A percentile compares a stretch with the other conserved stretches of the same genome.
Evolutionary conservation across 2,329 filamentous ascomycete species (phyloP).

Genomic region (Pseudogymnoascus sp.): DNA sequence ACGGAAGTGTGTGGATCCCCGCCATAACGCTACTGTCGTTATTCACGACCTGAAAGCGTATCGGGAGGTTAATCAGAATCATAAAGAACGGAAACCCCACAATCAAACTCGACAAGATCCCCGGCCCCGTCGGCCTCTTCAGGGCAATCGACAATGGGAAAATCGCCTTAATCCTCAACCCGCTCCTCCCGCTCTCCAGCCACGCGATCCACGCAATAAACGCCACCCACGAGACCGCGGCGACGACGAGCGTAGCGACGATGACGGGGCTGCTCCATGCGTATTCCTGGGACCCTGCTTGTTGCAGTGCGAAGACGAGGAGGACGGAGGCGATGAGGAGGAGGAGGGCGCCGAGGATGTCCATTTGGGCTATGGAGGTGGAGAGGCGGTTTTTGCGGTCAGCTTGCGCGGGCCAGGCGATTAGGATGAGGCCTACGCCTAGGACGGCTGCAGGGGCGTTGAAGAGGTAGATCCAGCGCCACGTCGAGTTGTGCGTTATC

Average conservation of each 20-base stretch:
- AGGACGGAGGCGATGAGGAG: slow-evolving; percentile 45
- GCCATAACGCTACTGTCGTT: slow-evolving; percentile 43
- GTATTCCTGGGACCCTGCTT: slow-evolving; percentile 17
- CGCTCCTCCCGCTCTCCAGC: slow-evolving; percentile 24
- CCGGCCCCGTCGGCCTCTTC: slow-evolving; percentile 28
- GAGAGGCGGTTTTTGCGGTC: slow-evolving; percentile 35
- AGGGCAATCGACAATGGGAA: not conserved
- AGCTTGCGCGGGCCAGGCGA: slow-evolving; percentile 41
- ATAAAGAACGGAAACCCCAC: slow-evolving; percentile 50
- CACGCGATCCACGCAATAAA: slow-evolving; percentile 35
- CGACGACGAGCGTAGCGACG: slow-evolving; percentile 34
- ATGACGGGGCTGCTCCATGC: slow-evolving; percentile 36
- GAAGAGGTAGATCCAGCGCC: slow-evolving; percentile 44
- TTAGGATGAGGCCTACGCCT: slow-evolving; percentile 39
- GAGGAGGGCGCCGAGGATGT: slow-evolving; percentile 45
- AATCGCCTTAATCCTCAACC: slow-evolving; percentile 21
- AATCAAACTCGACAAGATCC: slow-evolving; percentile 44
- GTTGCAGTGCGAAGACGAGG: slow-evolving; percentile 50
- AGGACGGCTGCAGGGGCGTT: slow-evolving; percentile 45
- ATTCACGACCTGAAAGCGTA: slow-evolving; percentile 53
- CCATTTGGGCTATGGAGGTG: slow-evolving; percentile 33
- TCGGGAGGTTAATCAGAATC: slow-evolving; percentile 50
- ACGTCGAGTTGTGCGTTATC: slow-evolving; percentile 17
- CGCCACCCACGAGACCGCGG: slow-evolving; percentile 29
- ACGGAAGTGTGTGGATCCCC: slow-evolving; percentile 49